These are phyloP conservation scores for Russula brevipes DNA, from an alignment of 768 basidiomycete genomes.

Conservation along the genomic window DNA sequence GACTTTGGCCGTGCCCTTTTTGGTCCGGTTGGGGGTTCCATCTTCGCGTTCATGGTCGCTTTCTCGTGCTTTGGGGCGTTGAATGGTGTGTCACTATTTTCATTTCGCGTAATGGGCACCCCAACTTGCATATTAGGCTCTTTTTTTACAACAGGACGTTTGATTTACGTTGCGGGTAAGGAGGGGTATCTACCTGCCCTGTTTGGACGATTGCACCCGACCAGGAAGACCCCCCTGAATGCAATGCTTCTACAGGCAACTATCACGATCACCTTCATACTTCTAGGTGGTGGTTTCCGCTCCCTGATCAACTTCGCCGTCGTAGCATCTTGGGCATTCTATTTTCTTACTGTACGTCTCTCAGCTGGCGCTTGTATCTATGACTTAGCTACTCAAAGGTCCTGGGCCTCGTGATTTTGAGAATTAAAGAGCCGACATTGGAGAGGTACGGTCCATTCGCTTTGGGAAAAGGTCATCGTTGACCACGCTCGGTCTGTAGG, in stretches of 20 bases:
- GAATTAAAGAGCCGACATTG: conserved; percentile 85
- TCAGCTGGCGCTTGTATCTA: background rate
- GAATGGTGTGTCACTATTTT: conserved; percentile 52
- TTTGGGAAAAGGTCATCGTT: background rate
- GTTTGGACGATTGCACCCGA: conserved; percentile 72
- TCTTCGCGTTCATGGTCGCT: conserved; percentile 89
- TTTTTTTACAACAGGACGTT: conserved; percentile 70
- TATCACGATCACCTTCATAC: conserved; percentile 72
- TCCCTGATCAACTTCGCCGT: conserved; percentile 87
- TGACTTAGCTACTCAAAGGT: conserved; percentile 45
- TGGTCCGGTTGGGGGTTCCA: conserved; percentile 76
- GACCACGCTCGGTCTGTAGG: conserved; percentile 36
- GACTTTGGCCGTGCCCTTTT: conserved; percentile 89
- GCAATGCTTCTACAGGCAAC: conserved; percentile 75
- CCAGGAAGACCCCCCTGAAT: conserved; percentile 80
- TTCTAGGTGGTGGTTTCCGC: conserved; percentile 85
- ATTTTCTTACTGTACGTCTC: conserved; percentile 68
- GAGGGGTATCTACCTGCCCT: conserved; percentile 82
- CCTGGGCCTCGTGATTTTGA: conserved; percentile 78
- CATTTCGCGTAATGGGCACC: background rate
- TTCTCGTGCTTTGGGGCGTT: conserved; percentile 94
- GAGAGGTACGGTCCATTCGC: conserved; percentile 49
- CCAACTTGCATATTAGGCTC: conserved; percentile 41
- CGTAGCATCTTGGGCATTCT: conserved; percentile 82
- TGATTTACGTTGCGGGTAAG: conserved; percentile 84